Percentiles rank a stretch among this genome's conserved stretches.
phyloP scores from a whole-genome alignment of 2,329 filamentous ascomycete species.

The Phaeomoniella chlamydospora region DNA sequence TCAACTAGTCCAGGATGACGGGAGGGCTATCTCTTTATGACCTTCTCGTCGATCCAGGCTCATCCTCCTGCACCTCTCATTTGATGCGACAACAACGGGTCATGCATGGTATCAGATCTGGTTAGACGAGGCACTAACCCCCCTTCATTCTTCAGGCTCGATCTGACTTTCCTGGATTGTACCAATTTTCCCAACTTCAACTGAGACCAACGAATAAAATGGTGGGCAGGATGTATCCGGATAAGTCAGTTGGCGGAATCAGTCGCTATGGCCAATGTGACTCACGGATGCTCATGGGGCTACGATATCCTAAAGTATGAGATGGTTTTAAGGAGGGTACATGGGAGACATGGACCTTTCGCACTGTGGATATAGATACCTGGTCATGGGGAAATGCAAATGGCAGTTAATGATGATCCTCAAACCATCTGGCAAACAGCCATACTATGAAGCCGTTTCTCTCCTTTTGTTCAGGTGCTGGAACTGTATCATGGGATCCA shows the following conservation, averaged over 20 bases:
- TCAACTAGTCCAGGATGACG: slow-evolving; percentile 1
- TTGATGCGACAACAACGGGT: slow-evolving; percentile 26
- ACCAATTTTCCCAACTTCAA: background rate
- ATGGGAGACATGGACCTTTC: background rate
- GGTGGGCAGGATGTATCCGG: background rate
- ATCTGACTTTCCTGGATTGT: background rate
- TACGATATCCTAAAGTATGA: background rate
- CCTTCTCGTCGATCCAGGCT: slow-evolving; percentile 20
- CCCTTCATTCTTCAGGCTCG: background rate
- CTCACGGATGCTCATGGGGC: background rate
- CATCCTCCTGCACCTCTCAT: slow-evolving; percentile 24
- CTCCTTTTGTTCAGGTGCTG: no score
- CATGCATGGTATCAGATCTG: slow-evolving; percentile 26
- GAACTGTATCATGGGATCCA: background rate
- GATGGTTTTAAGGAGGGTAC: background rate
- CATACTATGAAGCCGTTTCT: no score
- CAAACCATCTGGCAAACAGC: no score
- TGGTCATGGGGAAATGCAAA: background rate
- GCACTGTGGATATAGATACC: background rate
- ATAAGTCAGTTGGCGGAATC: background rate
- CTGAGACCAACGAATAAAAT: background rate
- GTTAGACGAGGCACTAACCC: slow-evolving; percentile 1
- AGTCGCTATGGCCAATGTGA: background rate
- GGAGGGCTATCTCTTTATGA: slow-evolving; percentile 5
- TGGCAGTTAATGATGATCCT: background rate